Conservation (phyloP, 164 flowering plant species). For the Brasenia schreberi region DNA sequence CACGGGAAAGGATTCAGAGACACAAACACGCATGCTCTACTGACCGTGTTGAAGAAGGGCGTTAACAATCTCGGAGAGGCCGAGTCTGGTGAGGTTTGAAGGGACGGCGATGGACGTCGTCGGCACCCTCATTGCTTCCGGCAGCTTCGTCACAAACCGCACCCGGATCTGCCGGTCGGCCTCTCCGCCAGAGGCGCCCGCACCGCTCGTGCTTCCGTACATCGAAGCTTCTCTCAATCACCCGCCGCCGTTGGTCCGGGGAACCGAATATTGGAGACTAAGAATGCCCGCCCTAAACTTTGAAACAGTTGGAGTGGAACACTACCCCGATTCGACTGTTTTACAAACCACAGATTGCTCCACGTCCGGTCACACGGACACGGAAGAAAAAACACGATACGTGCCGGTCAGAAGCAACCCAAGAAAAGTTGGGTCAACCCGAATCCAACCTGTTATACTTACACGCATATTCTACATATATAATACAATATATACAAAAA, state of each 20-base stretch:
- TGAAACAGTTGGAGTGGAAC: no score
- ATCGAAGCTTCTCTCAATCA: not conserved
- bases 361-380: no score
- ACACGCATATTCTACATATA: no score
- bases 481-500: no score
- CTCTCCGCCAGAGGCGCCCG: slow-evolving; percentile 16
- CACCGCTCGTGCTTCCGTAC: slow-evolving; percentile 1
- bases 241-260: not conserved
- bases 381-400: no score
- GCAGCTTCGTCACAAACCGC: slow-evolving; percentile 70
- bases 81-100: slow-evolving; percentile 49
- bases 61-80: slow-evolving; percentile 72
- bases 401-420: no score
- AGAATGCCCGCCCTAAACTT: no score
- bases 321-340: no score
- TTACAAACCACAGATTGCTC: no score
- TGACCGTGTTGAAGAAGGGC: slow-evolving; percentile 50
- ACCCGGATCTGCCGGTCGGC: slow-evolving; percentile 50
- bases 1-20: not conserved
- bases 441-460: no score
- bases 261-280: no score
- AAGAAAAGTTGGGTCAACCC: no score
- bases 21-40: not conserved
- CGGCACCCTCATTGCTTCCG: slow-evolving; percentile 45
- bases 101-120: slow-evolving; percentile 59